A percentile compares a stretch with the other conserved stretches of the same genome.
These are phyloP conservation scores for Saccharomycopsis javanensis DNA, from an alignment of 805 yeast genomes.

Conservation along the genomic window DNA sequence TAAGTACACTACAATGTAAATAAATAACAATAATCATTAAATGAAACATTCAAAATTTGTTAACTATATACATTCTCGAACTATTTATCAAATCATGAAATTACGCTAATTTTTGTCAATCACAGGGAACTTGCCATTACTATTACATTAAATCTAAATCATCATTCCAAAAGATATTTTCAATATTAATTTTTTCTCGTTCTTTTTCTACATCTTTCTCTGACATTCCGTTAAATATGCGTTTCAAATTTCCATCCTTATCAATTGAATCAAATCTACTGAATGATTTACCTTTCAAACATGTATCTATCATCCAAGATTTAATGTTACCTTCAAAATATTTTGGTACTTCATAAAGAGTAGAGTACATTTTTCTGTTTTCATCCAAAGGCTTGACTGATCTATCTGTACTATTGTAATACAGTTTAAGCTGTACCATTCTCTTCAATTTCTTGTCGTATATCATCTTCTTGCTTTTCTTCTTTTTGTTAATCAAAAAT, in stretches of 20 bases:
- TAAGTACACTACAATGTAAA: not conserved
- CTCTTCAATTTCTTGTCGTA: not conserved
- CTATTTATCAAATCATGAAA: too few relatives aligned
- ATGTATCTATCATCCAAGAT: not conserved
- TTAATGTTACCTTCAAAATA: not conserved
- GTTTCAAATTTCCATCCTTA: not conserved
- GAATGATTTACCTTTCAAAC: not conserved
- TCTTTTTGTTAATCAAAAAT: not conserved
- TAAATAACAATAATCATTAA: too few relatives aligned
- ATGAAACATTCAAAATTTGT: too few relatives aligned
- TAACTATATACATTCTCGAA: too few relatives aligned
- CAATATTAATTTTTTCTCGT: constrained; percentile 2
- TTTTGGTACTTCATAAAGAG: constrained; percentile 1
- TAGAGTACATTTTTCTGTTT: not conserved
- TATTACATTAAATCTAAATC: not conserved
- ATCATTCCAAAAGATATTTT: constrained; percentile 12
- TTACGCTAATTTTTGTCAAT: too few relatives aligned
- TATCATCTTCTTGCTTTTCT: not conserved
- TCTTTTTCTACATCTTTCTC: constrained; percentile 11
- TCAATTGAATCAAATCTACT: not conserved
- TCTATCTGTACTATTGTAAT: not conserved
- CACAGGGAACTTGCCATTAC: not conserved
- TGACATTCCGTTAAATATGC: not conserved
- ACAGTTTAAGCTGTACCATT: not conserved
- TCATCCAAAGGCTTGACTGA: constrained; percentile 2